A percentile compares a stretch with the other conserved stretches of the same genome.
Conservation (phyloP, 2,329 filamentous ascomycete species). For the Neoscytalidium dimidiatum region DNA sequence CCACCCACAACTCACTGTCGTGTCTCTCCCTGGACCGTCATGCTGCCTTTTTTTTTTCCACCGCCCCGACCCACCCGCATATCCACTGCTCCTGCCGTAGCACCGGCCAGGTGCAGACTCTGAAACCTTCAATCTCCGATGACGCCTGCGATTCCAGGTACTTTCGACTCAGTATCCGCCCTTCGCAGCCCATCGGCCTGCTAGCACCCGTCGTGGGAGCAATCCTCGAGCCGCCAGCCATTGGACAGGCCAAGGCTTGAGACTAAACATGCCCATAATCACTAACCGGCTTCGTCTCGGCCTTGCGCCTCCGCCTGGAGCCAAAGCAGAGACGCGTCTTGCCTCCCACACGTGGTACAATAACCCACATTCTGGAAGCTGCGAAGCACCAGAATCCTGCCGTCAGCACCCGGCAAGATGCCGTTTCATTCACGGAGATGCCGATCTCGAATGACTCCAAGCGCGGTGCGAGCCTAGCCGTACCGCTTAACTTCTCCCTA, state of each 20-base stretch:
- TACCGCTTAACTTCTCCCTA: constrained; percentile 1
- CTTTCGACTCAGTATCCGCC: background rate
- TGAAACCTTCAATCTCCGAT: constrained; percentile 20
- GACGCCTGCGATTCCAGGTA: background rate
- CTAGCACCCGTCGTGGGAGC: background rate
- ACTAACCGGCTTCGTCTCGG: constrained; percentile 17
- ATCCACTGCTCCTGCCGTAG: constrained; percentile 16
- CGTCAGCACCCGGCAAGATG: background rate
- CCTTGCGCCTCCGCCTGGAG: constrained; percentile 1
- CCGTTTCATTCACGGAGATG: background rate
- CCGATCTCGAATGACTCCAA: background rate
- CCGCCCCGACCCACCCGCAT: constrained; percentile 12
- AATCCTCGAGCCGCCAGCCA: background rate
- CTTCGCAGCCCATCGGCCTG: background rate
- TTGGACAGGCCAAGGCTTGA: background rate
- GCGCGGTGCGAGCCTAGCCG: background rate
- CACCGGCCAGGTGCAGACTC: constrained; percentile 3
- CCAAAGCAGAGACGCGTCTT: background rate
- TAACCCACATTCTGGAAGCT: background rate
- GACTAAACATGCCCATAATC: background rate
- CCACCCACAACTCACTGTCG: background rate
- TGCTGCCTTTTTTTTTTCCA: constrained; percentile 2
- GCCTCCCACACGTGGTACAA: background rate
- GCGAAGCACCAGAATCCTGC: background rate
- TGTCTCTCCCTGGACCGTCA: background rate